Evolutionary conservation across 1,139 yeast species (phyloP), one percentile per base, ranked within the genome.

Genomic region (Candida sp.): DNA sequence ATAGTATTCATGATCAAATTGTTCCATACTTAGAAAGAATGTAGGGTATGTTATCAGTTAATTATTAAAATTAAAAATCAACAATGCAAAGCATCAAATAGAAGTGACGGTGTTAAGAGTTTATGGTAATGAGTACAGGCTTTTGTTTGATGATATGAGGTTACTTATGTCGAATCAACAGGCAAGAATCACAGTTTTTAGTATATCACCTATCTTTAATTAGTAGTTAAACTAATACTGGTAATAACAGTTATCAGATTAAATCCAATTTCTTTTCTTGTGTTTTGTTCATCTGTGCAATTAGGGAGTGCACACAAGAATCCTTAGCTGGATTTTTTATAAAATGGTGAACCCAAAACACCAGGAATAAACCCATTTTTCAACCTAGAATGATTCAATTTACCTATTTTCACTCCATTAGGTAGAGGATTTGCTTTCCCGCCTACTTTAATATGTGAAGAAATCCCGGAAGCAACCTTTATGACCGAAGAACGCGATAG

Each of bases 1-100:
- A 50, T 57, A 70, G 46, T 64, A 58, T 29, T 63, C 66, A 40
- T 66, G 57, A 49, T 58, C 60, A 50, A 64, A 66, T 38, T 38
- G 32, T 11, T 43, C 35, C 38, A 21, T 33, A 36, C 29, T 37
- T n/a, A 35, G 21, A 35, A 22, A 22, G 7, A 21, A 21, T 22
- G 29, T 21, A 22, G 27, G 37, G 34, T 11, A 9, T 32, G 34
- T n/a, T 32, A 32, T 32, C 19, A 32, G 34, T 32, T 32, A 12
- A 32, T 9, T 32, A 32, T 32, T 32, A 12, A 32, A 32, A 25
- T 11, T n/a, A 32, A 11, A n/a, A 32, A 32, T 32, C 34, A 32
- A 32, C 34, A 32, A 32, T n/a, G 34, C 34, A 11, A 32, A 12
- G 34, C 34, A 32, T 32, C 34, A 11, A 32, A 32, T 32, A 32